Evolutionary conservation across 352 stramenopile species (phyloP).

Genomic region (Globisporangium abappressorium): DNA sequence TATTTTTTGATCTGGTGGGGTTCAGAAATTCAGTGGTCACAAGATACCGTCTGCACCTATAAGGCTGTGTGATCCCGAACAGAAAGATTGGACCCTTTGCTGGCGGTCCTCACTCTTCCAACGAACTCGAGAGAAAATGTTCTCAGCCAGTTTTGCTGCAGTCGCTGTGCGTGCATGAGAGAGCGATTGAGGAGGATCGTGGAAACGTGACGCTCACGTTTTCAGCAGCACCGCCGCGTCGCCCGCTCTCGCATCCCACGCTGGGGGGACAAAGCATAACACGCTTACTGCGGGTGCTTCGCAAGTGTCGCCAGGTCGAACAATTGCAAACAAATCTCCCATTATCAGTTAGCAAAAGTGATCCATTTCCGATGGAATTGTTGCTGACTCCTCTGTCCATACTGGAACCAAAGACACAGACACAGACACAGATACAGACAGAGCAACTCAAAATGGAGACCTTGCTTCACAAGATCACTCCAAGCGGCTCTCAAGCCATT

Average conservation of each 20-base stretch:
- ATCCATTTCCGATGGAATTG: neutral
- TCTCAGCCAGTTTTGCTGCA: neutral
- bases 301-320: neutral
- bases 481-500: neutral
- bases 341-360: neutral
- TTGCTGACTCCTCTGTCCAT: neutral
- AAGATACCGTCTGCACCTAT: too few species aligned
- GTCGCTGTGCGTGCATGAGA: neutral
- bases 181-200: neutral
- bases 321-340: neutral
- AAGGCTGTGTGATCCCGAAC: neutral
- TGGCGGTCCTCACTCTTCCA: neutral
- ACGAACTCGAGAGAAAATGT: neutral
- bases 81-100: neutral
- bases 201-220: constrained; percentile 2
- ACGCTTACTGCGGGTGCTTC: neutral
- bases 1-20: neutral
- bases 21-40: neutral
- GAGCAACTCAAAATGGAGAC: neutral
- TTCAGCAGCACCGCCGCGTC: neutral
- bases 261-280: neutral
- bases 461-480: neutral
- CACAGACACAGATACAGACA: neutral
- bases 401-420: too few species aligned
- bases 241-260: neutral